Conservation (phyloP, 139 green algal species). For the Chlorella ohadii region DNA sequence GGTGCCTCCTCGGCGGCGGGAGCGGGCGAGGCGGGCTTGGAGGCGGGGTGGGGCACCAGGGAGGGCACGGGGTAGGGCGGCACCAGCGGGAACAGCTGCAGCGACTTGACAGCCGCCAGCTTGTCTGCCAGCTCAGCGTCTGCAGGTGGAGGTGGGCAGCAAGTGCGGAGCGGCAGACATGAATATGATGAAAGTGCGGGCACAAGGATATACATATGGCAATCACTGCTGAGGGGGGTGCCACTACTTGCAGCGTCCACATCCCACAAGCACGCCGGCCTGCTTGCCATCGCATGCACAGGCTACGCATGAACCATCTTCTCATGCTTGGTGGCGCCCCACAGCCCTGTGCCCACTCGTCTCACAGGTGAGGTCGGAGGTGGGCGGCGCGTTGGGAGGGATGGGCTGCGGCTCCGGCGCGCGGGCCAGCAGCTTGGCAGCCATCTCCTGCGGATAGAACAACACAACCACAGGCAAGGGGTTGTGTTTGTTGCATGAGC, state of each 20-base stretch:
- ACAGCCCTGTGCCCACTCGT: not conserved
- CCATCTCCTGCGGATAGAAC: slow-evolving; percentile 13
- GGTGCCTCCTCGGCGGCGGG: not conserved
- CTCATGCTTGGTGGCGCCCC: not conserved
- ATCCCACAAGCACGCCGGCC: not conserved
- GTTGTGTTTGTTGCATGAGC: no score
- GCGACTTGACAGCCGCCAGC: slow-evolving; percentile 20
- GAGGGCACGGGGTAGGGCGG: slow-evolving; percentile 22
- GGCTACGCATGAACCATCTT: not conserved
- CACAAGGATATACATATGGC: no score
- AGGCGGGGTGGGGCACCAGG: not conserved
- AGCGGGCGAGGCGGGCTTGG: not conserved
- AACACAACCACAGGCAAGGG: no score
- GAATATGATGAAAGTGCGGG: no score
- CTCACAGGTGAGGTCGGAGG: slow-evolving; percentile 18
- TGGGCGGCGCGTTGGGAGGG: slow-evolving; percentile 3
- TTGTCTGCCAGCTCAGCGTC: slow-evolving; percentile 32
- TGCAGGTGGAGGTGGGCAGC: not conserved
- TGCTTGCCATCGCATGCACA: not conserved
- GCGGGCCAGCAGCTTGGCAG: slow-evolving; percentile 26
- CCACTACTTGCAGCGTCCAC: no score
- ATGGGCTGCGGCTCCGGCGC: slow-evolving; percentile 2
- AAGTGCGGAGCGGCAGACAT: no score
- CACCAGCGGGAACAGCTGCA: slow-evolving; percentile 33
- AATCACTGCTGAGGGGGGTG: no score